A percentile compares a stretch with the other conserved stretches of the same genome.
phyloP scores from a whole-genome alignment of 2,329 filamentous ascomycete genomes.

The Emericellopsis cladophorae region DNA sequence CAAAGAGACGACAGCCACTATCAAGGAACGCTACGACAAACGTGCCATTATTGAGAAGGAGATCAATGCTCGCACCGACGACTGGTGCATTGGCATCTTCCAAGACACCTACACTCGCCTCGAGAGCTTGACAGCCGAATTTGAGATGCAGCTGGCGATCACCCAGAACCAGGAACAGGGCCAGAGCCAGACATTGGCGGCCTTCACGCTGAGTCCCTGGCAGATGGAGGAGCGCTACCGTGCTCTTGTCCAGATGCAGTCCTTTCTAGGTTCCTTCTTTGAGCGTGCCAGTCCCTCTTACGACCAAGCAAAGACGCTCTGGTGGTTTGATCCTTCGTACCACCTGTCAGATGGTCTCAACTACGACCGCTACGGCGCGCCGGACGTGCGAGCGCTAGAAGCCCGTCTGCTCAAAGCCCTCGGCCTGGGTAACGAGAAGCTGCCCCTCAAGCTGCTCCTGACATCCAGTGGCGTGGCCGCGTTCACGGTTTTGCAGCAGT shows the following conservation, averaged over 20 bases:
- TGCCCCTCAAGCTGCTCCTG: constrained; percentile 1
- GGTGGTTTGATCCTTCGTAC: constrained; percentile 4
- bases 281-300: constrained; percentile 3
- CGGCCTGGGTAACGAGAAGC: constrained; percentile 1
- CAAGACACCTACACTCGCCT: not conserved
- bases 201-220: constrained; percentile 1
- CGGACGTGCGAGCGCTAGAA: constrained; percentile 1
- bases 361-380: constrained; percentile 3
- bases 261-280: constrained; percentile 1
- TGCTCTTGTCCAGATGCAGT: constrained; percentile 2
- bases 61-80: constrained; percentile 1
- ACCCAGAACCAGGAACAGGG: constrained; percentile 1
- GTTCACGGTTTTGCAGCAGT: constrained; percentile 3
- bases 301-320: constrained; percentile 2
- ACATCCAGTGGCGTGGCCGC: constrained; percentile 4
- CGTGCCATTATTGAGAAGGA: constrained; percentile 3
- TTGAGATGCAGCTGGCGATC: constrained; percentile 4
- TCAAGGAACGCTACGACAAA: constrained; percentile 2
- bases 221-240: constrained; percentile 4
- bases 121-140: constrained; percentile 1
- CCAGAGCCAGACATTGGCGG: not conserved
- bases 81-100: constrained; percentile 3
- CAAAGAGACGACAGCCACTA: constrained; percentile 1
- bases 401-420: constrained; percentile 1
- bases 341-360: constrained; percentile 3